Evolutionary conservation across 768 basidiomycete genomes (phyloP).

Genomic region (Trametes villosa): DNA sequence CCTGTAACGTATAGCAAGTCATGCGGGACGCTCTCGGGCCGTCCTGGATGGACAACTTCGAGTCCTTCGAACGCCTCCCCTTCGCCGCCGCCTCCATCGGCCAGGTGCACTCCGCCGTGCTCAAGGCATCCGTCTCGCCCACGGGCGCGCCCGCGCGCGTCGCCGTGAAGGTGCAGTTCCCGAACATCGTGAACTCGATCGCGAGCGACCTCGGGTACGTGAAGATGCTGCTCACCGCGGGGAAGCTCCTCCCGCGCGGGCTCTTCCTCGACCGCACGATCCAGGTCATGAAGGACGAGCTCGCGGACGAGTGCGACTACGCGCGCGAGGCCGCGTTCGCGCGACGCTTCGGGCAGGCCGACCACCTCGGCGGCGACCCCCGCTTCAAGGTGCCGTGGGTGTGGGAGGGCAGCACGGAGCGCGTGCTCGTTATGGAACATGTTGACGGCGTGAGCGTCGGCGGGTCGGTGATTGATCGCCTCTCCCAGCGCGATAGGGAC

Average conservation of each 20-base stretch:
- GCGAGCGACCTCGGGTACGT: conserved; percentile 87
- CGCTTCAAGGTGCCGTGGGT: conserved; percentile 88
- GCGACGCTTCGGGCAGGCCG: conserved; percentile 56
- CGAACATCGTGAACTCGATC: conserved; percentile 86
- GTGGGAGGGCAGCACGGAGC: conserved; percentile 78
- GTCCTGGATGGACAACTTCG: conserved; percentile 74
- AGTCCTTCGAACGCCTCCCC: conserved; percentile 79
- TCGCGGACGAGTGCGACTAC: conserved; percentile 94
- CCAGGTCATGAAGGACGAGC: conserved; percentile 84
- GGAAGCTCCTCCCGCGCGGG: conserved; percentile 82
- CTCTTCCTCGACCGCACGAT: conserved; percentile 90
- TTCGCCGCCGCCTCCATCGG: conserved; percentile 98
- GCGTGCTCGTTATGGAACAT: conserved; percentile 88
- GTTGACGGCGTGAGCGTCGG: conserved; percentile 85
- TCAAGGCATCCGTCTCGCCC: conserved; percentile 56
- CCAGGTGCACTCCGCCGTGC: conserved; percentile 83
- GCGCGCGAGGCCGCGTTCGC: conserved; percentile 77
- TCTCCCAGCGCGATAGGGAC: conserved; percentile 69
- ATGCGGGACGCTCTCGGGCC: conserved; percentile 73
- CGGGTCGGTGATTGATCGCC: conserved; percentile 53
- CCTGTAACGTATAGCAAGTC: conserved; percentile 54
- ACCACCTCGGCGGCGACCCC: conserved; percentile 56
- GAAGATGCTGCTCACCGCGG: conserved; percentile 78
- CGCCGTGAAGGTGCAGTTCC: conserved; percentile 94
- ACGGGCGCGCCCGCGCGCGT: conserved; percentile 61